These are phyloP conservation scores for Halophytophthora polymorphica DNA, from an alignment of 352 stramenopile species.

Conservation along the genomic window DNA sequence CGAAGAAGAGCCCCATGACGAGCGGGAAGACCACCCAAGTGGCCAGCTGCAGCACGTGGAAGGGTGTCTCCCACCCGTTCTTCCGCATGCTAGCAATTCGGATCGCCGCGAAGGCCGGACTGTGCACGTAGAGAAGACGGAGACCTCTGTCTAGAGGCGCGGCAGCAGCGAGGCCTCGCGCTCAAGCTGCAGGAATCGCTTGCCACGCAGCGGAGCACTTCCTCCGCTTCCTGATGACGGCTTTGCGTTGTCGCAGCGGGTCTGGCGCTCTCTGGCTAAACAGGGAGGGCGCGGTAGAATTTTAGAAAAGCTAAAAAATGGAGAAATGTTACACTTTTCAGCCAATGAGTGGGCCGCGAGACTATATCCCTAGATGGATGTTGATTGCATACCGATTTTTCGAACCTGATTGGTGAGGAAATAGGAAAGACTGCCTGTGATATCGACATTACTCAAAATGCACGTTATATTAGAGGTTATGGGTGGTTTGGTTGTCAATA, in stretches of 20 bases:
- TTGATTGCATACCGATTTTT: too few species aligned
- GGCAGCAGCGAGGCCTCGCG: background rate
- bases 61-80: slow-evolving; percentile 80
- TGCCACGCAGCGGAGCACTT: too few species aligned
- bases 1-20: slow-evolving; percentile 81
- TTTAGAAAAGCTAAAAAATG: too few species aligned
- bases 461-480: too few species aligned
- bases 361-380: too few species aligned
- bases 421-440: too few species aligned
- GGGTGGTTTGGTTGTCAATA: too few species aligned
- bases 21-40: slow-evolving; percentile 82
- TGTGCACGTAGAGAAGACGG: background rate
- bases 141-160: background rate
- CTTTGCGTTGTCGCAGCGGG: background rate
- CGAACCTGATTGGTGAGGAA: too few species aligned
- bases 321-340: too few species aligned
- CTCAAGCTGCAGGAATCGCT: background rate
- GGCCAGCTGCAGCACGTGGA: slow-evolving; percentile 78
- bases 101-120: background rate
- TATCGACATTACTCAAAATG: too few species aligned
- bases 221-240: background rate
- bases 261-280: slow-evolving; percentile 1
- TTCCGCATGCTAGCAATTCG: slow-evolving; percentile 37
- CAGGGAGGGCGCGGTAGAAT: background rate
- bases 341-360: too few species aligned